A percentile compares a stretch with the other conserved stretches of the same genome.
Conservation (phyloP, 768 basidiomycete species). For the Lactarius tabidus region DNA sequence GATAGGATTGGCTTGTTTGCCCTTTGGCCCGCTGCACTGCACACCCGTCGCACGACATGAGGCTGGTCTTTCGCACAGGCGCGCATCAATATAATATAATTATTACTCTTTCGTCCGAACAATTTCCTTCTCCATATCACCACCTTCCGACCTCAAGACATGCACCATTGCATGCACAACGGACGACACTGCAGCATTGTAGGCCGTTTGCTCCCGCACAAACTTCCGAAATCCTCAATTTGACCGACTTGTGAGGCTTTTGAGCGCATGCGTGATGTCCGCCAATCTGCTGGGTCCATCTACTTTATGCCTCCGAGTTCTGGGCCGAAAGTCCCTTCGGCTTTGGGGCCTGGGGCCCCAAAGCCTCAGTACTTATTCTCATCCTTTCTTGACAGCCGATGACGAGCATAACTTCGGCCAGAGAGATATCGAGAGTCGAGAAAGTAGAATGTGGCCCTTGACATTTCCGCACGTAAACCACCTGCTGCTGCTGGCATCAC, state of each 20-base stretch:
- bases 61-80: conserved; percentile 21
- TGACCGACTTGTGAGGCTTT: not conserved
- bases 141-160: not conserved
- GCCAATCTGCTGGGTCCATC: conserved; percentile 23
- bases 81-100: conserved; percentile 14
- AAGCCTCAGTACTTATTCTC: not conserved
- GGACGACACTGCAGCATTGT: not conserved
- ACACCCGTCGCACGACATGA: conserved; percentile 25
- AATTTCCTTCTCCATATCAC: conserved; percentile 1
- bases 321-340: not conserved
- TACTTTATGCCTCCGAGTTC: conserved; percentile 8
- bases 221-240: conserved; percentile 11
- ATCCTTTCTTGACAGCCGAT: not conserved
- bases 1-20: conserved; percentile 26
- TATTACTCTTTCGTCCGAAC: not conserved
- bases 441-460: conserved; percentile 14
- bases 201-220: conserved; percentile 3
- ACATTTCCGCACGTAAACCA: conserved; percentile 24
- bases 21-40: conserved; percentile 27
- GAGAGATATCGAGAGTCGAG: conserved; percentile 2
- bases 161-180: not conserved
- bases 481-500: conserved; percentile 22
- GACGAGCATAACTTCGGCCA: not conserved
- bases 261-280: not conserved
- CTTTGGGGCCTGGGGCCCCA: conserved; percentile 6